Evolutionary conservation across 2,329 filamentous ascomycete species (phyloP), one percentile per base, ranked within the genome.

Genomic region (Colletotrichum limetticola): DNA sequence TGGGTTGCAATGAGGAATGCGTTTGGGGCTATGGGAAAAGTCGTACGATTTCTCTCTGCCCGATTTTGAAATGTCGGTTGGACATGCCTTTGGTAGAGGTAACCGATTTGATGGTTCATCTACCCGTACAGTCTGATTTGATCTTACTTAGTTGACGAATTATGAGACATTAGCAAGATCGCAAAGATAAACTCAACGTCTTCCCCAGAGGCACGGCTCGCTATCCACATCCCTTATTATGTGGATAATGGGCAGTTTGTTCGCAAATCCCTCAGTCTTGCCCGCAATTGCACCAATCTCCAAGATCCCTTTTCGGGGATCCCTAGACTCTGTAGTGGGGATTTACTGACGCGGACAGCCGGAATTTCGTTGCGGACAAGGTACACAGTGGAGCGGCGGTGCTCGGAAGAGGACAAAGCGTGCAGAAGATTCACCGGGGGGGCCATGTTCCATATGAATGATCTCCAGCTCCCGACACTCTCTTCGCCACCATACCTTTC

Each of bases 221-320:
- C 56, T 60, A 61, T 61, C 66, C 66, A 32, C 58, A 28, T 68
- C 58, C 66, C 42, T 68, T 68, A 62, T 62, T 63, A 30, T 68
- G 66, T 68, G 66, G 66, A 68, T 68, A 68, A 55, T 1, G 12
- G 24, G 52, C n/a, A 57, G 55, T 32, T 57, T 0, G 5, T 22
- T 42, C 22, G 57, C 65, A 62, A 46, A 62, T 68, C 49, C 57
- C 66, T 68, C 49, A 63, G 5, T 22, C 32, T 42, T n/a, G 8
- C 26, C 19, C 19, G 9, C 42, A 8, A 22, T n/a, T n/a, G 8
- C 26, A 37, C 26, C 37, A n/a, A 49, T 7, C 12, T 8, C 42
- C 64, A 37, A 37, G 42, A 49, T 28, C n/a, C 14, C 32, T 6
- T n/a, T 28, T 63, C 24, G 28, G 55, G 56, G 42, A 60, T 57